Evolutionary conservation across 352 stramenopile species (phyloP).

Genomic region (Globisporangium iwayamae): DNA sequence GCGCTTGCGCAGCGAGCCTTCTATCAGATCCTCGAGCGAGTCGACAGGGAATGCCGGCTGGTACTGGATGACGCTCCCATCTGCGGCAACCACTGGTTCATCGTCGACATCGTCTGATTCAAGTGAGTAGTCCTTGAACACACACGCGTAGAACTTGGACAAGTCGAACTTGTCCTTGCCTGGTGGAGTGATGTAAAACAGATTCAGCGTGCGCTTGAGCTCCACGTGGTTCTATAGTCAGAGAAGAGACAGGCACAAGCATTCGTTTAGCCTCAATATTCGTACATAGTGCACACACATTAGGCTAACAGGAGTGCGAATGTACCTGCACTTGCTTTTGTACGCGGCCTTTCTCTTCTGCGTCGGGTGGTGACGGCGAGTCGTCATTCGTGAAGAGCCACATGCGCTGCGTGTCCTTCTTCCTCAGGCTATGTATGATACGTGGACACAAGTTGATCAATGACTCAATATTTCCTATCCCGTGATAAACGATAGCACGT

Average conservation of each 20-base stretch:
- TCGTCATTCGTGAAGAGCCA: conserved; percentile 88
- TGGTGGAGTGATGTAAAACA: conserved; percentile 75
- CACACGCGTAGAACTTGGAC: conserved; percentile 52
- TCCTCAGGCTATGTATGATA: conserved; percentile 62
- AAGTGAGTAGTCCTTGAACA: conserved; percentile 61
- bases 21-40: conserved; percentile 74
- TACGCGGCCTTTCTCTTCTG: conserved; percentile 54
- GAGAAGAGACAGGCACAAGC: not conserved
- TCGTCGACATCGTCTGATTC: conserved; percentile 21
- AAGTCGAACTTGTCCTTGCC: conserved; percentile 55
- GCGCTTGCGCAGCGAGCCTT: conserved; percentile 72
- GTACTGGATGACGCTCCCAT: conserved; percentile 20
- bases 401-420: conserved; percentile 81
- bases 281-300: not conserved
- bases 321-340: conserved; percentile 79
- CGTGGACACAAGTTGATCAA: not conserved
- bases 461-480: not conserved
- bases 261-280: not conserved
- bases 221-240: conserved; percentile 66
- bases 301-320: not conserved
- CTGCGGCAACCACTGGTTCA: conserved; percentile 19
- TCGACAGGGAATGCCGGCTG: conserved; percentile 72
- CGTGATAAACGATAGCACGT: not conserved
- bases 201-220: conserved; percentile 65
- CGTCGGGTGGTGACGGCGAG: conserved; percentile 35